A percentile compares a stretch with the other conserved stretches of the same genome.
phyloP scores from a whole-genome alignment of 257 asterid species.

The Capsicum baccatum region DNA sequence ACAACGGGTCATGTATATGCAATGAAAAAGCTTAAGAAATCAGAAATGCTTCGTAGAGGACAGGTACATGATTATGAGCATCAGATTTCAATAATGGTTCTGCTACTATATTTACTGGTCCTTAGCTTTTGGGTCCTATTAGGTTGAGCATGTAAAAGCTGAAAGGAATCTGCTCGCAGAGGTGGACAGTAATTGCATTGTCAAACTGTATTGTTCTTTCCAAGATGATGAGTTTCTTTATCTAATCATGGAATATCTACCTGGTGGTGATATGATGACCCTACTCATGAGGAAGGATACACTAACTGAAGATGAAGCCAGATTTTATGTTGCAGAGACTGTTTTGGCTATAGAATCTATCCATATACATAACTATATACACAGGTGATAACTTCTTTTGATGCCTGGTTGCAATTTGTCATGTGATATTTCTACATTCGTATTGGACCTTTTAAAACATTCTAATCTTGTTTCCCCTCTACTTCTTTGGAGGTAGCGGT shows the following conservation, averaged over 20 bases:
- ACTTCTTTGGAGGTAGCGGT: no score
- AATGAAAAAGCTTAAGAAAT: constrained; percentile 97
- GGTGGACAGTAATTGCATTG: constrained; percentile 95
- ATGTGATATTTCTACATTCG: constrained; percentile 28
- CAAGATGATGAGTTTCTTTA: constrained; percentile 93
- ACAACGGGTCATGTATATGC: constrained; percentile 92
- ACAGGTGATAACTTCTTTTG: constrained; percentile 58
- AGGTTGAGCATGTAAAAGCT: constrained; percentile 98
- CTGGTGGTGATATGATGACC: constrained; percentile 98
- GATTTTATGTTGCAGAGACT: constrained; percentile 89
- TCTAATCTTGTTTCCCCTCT: constrained; percentile 40
- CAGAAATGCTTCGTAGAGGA: constrained; percentile 99
- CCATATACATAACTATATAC: constrained; percentile 85
- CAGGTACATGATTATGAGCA: constrained; percentile 67
- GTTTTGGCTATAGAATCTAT: constrained; percentile 93
- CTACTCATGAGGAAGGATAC: constrained; percentile 91
- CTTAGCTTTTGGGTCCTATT: constrained; percentile 40
- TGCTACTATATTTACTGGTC: constrained; percentile 38
- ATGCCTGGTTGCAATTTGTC: constrained; percentile 33
- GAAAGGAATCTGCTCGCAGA: constrained; percentile 96
- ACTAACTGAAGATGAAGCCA: constrained; percentile 81
- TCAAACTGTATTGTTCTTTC: constrained; percentile 86
- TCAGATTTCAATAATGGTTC: constrained; percentile 36
- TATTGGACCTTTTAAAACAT: constrained; percentile 24
- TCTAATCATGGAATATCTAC: constrained; percentile 94